Base-by-base conservation (phyloP, 2,329 filamentous ascomycete genomes). In the Xylaria sp. region DNA sequence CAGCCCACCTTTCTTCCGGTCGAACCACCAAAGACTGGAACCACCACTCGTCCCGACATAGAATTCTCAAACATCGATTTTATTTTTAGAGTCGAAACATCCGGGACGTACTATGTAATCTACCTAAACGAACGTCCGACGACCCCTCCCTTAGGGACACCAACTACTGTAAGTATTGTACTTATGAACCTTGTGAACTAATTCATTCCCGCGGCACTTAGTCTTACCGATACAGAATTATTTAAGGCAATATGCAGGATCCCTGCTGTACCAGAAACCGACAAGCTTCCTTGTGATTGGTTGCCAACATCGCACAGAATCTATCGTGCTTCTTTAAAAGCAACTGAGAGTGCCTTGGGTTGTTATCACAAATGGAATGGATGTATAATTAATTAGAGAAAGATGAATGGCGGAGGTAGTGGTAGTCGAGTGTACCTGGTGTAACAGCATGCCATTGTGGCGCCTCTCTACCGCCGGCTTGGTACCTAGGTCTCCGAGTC, bases 71-170 rank as follows among this genome's bases (percentile, higher is more conserved):
- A 58, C 62, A 9, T 60, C 53, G 32, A 48, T 60, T 55, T 53
- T 65, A 68, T 68, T 68, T 68, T 63, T 68, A 68, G 66, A 65
- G 28, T 57, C 50, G 13, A 34, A 8, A 39, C 10, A n/a, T 46
- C 18, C 52, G 34, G 12, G 23, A 52, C 12, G 34, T 36, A 53
- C 13, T 12, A n/a, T 43, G 23, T 36, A 53, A 20, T 12, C 13
- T 60, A 12, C 41, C 32, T 25, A 34, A 50, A 46, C 59, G 34
- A 63, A 32, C 43, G 53, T 67, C 60, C 60, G 60, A 50, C 50
- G 20, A 8, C 30, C 48, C 55, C 30, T n/a, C n/a, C n/a, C n/a
- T n/a, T n/a, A n/a, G n/a, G n/a, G n/a, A n/a, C n/a, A n/a, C n/a
- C n/a, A n/a, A n/a, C n/a, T n/a, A n/a, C n/a, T n/a, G n/a, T n/a